Evolutionary conservation across 2,329 filamentous ascomycete species (phyloP).

Genomic region (Claviceps sp.): DNA sequence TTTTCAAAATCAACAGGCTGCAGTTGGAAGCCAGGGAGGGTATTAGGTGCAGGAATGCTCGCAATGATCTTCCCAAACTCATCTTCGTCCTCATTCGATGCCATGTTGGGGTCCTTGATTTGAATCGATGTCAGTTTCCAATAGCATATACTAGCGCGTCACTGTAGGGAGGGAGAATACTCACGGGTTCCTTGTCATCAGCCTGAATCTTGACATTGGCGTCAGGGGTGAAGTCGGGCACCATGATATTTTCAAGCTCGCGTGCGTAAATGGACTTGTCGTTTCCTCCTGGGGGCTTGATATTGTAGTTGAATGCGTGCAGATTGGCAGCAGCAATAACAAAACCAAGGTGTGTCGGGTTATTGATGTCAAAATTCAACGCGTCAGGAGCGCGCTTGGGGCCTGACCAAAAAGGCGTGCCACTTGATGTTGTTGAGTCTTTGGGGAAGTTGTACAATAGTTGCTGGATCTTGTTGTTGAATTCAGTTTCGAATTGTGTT

Average conservation of each 20-base stretch:
- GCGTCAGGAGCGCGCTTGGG: conserved; percentile 92
- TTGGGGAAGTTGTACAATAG: conserved; percentile 95
- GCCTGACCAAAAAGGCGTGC: conserved; percentile 93
- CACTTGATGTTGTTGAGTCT: conserved; percentile 75
- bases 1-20: conserved; percentile 95
- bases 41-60: conserved; percentile 64
- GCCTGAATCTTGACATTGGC: conserved; percentile 92
- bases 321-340: conserved; percentile 80
- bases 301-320: conserved; percentile 95
- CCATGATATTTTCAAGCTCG: conserved; percentile 82
- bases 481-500: conserved; percentile 88
- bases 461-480: conserved; percentile 92
- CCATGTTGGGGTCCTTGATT: conserved; percentile 63
- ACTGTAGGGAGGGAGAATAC: conserved; percentile 11
- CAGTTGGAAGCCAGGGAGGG: conserved; percentile 76
- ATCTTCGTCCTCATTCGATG: conserved; percentile 56
- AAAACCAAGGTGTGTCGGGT: conserved; percentile 79
- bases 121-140: background rate
- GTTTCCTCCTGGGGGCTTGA: conserved; percentile 60
- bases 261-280: conserved; percentile 61
- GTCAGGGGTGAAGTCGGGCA: conserved; percentile 87
- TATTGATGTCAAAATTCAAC: conserved; percentile 74
- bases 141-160: background rate
- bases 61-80: conserved; percentile 61
- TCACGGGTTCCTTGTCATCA: conserved; percentile 77